Base-by-base conservation (phyloP, 768 basidiomycete genomes). In the Russula earlei region DNA sequence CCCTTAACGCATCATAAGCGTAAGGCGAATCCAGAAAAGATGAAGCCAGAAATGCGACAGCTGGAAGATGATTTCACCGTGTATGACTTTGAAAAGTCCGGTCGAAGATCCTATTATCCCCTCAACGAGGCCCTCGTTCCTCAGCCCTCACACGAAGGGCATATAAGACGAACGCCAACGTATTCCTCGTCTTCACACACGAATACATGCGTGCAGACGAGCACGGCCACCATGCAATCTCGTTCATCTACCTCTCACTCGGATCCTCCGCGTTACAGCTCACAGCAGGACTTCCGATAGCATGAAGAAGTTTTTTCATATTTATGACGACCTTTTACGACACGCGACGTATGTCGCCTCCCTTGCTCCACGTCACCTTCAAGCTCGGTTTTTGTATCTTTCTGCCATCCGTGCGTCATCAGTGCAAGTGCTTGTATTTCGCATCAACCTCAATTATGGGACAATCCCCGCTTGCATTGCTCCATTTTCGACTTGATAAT, bases 61-160 rank as follows among this genome's bases (percentile, higher is more conserved):
- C 80, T 98, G 59, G 95, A 97, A 70, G 92, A 97, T 69, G 89
- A 93, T 89, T 96, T 96, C 70, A 89, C 86, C 43, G 75, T 88
- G 4, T 96, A 94, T 65, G 91, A 97, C 72, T 93, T 87, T 70
- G 76, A 75, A 51, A 76, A 73, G 62, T 82, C 83, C 55, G 74
- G 79, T 62, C 81, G 91, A 46, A 76, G 79, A 67, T 89, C 91
- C 24, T 94, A 96, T 67, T 95, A 95, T 68, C 89, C 88, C 41
- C 84, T 89, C 60, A 89, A 87, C 65, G 83, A 88, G 63, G 82
- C 83, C 43, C 69, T 78, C 62, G 62, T 68, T 34, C 63, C 67
- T 1, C 7, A 43, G 22, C 44, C 52, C 37, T 43, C 50, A 7
- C 31, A 44, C 14, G 53, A 54, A n/a, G 49, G 19, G 14, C 41